phyloP scores from a whole-genome alignment of 352 stramenopile genomes.

The Phytophthora nicotianae region DNA sequence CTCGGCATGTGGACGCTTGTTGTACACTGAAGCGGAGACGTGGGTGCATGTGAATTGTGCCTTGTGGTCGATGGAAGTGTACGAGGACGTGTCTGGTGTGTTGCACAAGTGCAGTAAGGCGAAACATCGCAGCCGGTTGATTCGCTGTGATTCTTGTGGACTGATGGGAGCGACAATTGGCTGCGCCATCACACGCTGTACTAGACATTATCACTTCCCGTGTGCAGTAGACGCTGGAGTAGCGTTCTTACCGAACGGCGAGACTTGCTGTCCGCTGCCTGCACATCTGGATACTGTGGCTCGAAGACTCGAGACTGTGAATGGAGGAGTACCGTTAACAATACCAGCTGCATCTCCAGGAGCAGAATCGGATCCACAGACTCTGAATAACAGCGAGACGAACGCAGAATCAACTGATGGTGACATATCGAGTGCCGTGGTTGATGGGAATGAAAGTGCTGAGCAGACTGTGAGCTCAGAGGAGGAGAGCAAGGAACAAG shows the following conservation, averaged over 20 bases:
- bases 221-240: slow-evolving; percentile 87
- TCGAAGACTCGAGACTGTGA: slow-evolving; percentile 25
- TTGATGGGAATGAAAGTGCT: slow-evolving; percentile 4
- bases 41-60: slow-evolving; percentile 95
- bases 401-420: slow-evolving; percentile 9
- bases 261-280: slow-evolving; percentile 66
- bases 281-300: slow-evolving; percentile 62
- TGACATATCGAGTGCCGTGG: slow-evolving; percentile 1
- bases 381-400: background rate
- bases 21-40: slow-evolving; percentile 82
- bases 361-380: background rate
- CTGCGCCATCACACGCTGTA: slow-evolving; percentile 88
- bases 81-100: slow-evolving; percentile 70
- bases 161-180: slow-evolving; percentile 92
- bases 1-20: slow-evolving; percentile 68
- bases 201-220: slow-evolving; percentile 93
- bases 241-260: slow-evolving; percentile 68
- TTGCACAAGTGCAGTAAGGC: slow-evolving; percentile 91
- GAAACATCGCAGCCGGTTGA: slow-evolving; percentile 81
- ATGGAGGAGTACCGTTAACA: slow-evolving; percentile 9
- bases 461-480: slow-evolving; percentile 1
- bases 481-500: slow-evolving; percentile 10
- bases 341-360: background rate
- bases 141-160: slow-evolving; percentile 92
- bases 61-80: slow-evolving; percentile 94